Percentiles rank a stretch among this genome's conserved stretches.
Conservation (phyloP, 2,329 filamentous ascomycete species). For the Harringtonia lauricola region DNA sequence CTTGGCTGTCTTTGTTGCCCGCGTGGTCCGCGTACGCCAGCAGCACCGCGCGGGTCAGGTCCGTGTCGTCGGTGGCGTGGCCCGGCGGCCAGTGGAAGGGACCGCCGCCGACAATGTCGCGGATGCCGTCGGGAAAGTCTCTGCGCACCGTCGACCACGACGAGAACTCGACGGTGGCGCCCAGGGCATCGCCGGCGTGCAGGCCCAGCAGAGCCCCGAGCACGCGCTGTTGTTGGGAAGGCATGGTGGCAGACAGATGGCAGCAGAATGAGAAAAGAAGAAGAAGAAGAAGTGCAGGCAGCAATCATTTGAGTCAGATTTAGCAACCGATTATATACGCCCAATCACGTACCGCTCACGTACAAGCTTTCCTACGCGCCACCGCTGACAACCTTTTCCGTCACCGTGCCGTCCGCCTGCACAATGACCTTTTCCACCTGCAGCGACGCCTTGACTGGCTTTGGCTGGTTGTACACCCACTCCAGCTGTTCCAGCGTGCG, state of each 20-base stretch:
- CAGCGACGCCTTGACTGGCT: constrained; percentile 37
- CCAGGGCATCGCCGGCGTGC: constrained; percentile 35
- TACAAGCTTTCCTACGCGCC: no score
- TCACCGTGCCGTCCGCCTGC: constrained; percentile 31
- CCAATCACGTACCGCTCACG: no score
- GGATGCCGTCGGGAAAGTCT: constrained; percentile 24
- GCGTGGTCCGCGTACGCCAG: constrained; percentile 24
- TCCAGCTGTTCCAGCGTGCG: constrained; percentile 38
- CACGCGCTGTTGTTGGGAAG: constrained; percentile 15
- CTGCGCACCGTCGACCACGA: constrained; percentile 21
- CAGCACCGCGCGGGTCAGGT: constrained; percentile 32
- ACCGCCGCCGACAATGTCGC: constrained; percentile 33
- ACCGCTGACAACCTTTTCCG: constrained; percentile 28
- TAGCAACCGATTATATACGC: no score
- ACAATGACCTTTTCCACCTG: constrained; percentile 35
- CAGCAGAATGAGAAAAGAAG: not conserved
- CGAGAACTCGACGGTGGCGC: constrained; percentile 32
- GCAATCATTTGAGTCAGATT: no score
- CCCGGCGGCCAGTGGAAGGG: constrained; percentile 29
- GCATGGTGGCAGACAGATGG: no score
- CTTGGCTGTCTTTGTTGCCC: not conserved
- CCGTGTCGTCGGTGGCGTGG: constrained; percentile 36
- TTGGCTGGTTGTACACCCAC: constrained; percentile 37
- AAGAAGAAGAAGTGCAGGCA: no score
- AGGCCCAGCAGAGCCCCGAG: constrained; percentile 33